Percentiles rank a stretch among this genome's conserved stretches.
Conservation (phyloP, 306 rosid species). For the Cucumis sativus region DNA sequence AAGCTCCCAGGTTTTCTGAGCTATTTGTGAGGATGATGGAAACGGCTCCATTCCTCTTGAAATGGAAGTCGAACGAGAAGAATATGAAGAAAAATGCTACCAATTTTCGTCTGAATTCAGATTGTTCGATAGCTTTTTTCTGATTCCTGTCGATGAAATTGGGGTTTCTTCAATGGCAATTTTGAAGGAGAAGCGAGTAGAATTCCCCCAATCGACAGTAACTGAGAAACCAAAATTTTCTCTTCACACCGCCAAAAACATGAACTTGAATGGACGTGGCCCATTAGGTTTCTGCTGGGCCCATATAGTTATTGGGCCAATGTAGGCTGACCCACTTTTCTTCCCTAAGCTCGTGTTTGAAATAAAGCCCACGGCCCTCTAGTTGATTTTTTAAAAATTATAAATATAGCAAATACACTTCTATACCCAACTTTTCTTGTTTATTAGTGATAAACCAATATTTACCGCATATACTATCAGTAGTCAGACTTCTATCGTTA, state of each 20-base stretch:
- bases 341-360: too few relatives aligned
- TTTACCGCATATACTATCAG: too few relatives aligned
- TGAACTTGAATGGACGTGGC: neutral
- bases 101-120: neutral
- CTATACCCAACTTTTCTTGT: too few relatives aligned
- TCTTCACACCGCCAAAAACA: neutral
- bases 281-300: neutral
- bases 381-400: too few relatives aligned
- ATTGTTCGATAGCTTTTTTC: neutral
- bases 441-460: too few relatives aligned
- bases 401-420: too few relatives aligned
- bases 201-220: neutral
- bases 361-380: too few relatives aligned
- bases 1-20: constrained; percentile 88
- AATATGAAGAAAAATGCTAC: neutral
- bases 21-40: constrained; percentile 33
- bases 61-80: neutral
- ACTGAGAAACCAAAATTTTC: neutral
- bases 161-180: neutral
- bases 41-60: constrained; percentile 34
- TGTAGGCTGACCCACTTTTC: neutral
- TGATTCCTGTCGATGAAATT: neutral
- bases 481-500: too few relatives aligned
- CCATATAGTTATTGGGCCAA: neutral
- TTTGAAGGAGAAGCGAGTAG: neutral